Conservation (phyloP, 2,329 filamentous ascomycete genomes). For the Xylaria sp. region DNA sequence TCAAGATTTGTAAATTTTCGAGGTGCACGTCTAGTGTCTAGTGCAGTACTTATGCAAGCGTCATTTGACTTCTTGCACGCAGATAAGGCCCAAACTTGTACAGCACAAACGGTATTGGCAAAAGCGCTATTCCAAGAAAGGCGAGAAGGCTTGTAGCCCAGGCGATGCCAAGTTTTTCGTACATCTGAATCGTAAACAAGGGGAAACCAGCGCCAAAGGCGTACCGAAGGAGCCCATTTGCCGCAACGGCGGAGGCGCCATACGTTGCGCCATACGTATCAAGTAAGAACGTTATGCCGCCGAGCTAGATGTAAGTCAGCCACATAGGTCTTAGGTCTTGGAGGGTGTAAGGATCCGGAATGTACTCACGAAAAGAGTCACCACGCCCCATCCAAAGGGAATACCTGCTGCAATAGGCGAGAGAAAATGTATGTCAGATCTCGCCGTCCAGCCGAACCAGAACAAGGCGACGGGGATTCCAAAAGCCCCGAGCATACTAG, state of each 20-base stretch:
- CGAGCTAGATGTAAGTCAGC: constrained; percentile 1
- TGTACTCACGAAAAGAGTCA: constrained; percentile 60
- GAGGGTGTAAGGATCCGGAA: not conserved
- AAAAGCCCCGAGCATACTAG: constrained; percentile 62
- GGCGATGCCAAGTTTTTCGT: constrained; percentile 67
- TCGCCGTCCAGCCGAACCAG: constrained; percentile 65
- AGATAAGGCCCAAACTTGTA: constrained; percentile 49
- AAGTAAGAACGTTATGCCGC: constrained; percentile 49
- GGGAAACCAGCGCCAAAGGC: constrained; percentile 67
- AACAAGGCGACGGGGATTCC: constrained; percentile 60
- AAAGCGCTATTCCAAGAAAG: constrained; percentile 49
- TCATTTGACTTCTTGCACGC: constrained; percentile 34
- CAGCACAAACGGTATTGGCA: constrained; percentile 51
- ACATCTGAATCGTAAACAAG: constrained; percentile 61
- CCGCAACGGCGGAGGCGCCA: constrained; percentile 75
- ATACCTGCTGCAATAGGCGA: constrained; percentile 57
- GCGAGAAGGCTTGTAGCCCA: constrained; percentile 58
- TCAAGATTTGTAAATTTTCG: too few species aligned
- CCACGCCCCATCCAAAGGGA: constrained; percentile 63
- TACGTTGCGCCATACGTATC: constrained; percentile 55
- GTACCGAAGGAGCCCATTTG: constrained; percentile 64
- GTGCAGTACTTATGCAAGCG: not conserved
- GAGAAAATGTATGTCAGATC: constrained; percentile 53
- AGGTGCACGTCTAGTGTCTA: too few species aligned
- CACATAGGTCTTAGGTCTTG: not conserved